phyloP scores from a whole-genome alignment of 2,329 filamentous ascomycete genomes.

The Diaporthe sp. region DNA sequence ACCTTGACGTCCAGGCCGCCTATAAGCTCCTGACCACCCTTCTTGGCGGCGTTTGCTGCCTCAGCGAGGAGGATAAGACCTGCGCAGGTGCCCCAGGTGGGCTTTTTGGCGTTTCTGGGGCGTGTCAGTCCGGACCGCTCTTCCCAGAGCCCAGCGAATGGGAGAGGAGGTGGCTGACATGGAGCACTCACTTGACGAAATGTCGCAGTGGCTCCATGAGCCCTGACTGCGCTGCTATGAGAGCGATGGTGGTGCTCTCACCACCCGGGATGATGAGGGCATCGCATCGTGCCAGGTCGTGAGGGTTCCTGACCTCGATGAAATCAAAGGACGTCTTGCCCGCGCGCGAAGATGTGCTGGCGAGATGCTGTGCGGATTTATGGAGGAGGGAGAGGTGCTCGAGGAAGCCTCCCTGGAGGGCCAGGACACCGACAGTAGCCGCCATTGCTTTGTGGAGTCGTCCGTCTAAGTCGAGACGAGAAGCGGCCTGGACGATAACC shows the following conservation, averaged over 20 bases:
- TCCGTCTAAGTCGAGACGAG: neutral
- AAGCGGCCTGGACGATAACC: neutral
- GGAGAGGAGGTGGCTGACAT: neutral
- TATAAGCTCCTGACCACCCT: slow-evolving; percentile 92
- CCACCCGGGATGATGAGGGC: slow-evolving; percentile 92
- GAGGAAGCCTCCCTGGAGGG: slow-evolving; percentile 92
- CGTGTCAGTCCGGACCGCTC: slow-evolving; percentile 25
- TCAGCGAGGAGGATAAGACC: slow-evolving; percentile 93
- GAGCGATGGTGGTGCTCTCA: slow-evolving; percentile 92
- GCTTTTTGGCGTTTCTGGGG: slow-evolving; percentile 77
- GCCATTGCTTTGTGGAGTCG: slow-evolving; percentile 41
- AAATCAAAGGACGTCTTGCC: slow-evolving; percentile 66
- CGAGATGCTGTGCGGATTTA: slow-evolving; percentile 71
- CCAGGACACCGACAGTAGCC: slow-evolving; percentile 71
- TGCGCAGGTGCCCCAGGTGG: slow-evolving; percentile 96
- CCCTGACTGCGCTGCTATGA: slow-evolving; percentile 85
- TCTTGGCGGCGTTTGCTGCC: slow-evolving; percentile 88
- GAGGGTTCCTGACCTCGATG: slow-evolving; percentile 82
- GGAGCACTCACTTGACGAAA: slow-evolving; percentile 83
- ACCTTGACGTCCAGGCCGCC: slow-evolving; percentile 92
- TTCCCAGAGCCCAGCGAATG: neutral
- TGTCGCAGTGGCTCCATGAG: slow-evolving; percentile 86
- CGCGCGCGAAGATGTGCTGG: slow-evolving; percentile 41
- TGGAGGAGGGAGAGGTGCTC: slow-evolving; percentile 86
- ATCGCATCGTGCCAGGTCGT: slow-evolving; percentile 79